A percentile compares a stretch with the other conserved stretches of the same genome.
phyloP scores from a whole-genome alignment of 192 early-diverging fungal genomes.

The Thoreauomyces humboldtii region DNA sequence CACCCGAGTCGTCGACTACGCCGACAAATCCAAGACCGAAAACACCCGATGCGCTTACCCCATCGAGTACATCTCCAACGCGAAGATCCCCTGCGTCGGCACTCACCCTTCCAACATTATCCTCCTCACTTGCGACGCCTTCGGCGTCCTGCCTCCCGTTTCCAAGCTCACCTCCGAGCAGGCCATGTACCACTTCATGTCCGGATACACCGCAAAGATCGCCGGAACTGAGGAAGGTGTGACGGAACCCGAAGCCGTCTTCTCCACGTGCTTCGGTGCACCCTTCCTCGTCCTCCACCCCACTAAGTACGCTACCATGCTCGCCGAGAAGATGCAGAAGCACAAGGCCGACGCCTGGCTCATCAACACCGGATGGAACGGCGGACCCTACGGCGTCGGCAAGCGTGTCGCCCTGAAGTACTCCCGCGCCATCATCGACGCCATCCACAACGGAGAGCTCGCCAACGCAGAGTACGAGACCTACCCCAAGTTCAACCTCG shows the following conservation, averaged over 20 bases:
- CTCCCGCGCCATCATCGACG: constrained; percentile 95
- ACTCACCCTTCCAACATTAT: constrained; percentile 94
- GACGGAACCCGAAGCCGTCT: constrained; percentile 87
- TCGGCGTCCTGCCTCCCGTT: constrained; percentile 89
- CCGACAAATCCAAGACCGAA: constrained; percentile 78
- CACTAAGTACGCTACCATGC: constrained; percentile 92
- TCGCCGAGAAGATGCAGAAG: constrained; percentile 89
- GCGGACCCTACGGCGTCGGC: constrained; percentile 86
- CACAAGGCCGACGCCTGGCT: constrained; percentile 86
- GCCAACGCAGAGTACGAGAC: constrained; percentile 76
- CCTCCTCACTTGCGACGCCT: constrained; percentile 94
- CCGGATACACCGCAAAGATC: constrained; percentile 97
- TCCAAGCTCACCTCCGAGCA: constrained; percentile 83
- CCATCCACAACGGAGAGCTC: constrained; percentile 93
- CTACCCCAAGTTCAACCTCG: constrained; percentile 85
- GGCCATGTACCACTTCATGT: constrained; percentile 97
- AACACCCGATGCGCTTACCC: constrained; percentile 97
- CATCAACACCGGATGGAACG: constrained; percentile 97
- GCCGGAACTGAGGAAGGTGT: constrained; percentile 96
- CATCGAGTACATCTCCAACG: constrained; percentile 86
- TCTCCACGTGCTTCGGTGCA: constrained; percentile 75
- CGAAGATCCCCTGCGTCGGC: constrained; percentile 88
- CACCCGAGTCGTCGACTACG: constrained; percentile 78
- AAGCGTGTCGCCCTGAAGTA: constrained; percentile 95
- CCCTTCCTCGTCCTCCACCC: constrained; percentile 98